These are phyloP conservation scores for Diplodia seriata DNA, from an alignment of 2,329 filamentous ascomycete species.

Conservation along the genomic window DNA sequence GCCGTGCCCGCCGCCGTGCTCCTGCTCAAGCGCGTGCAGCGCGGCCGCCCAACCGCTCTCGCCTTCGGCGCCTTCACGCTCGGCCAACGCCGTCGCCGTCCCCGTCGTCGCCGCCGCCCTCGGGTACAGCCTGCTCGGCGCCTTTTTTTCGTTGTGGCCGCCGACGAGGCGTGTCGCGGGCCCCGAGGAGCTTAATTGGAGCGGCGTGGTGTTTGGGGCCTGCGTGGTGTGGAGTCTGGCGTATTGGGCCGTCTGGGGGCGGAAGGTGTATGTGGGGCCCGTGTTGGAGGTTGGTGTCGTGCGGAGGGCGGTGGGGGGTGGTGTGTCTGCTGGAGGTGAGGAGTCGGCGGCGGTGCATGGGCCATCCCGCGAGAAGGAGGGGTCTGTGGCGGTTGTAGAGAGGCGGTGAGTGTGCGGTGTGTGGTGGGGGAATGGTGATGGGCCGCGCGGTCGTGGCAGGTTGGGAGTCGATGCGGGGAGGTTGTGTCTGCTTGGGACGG, in stretches of 20 bases:
- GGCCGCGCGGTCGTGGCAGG: no score
- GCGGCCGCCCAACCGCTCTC: neutral
- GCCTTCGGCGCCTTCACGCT: slow-evolving; percentile 35
- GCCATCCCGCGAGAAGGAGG: no score
- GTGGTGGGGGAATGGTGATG: no score
- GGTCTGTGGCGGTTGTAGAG: no score
- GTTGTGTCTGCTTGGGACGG: no score
- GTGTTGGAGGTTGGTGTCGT: slow-evolving; percentile 39
- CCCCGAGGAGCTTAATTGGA: slow-evolving; percentile 42
- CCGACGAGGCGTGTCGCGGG: slow-evolving; percentile 36
- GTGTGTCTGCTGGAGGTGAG: no score
- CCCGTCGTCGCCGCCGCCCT: slow-evolving; percentile 40
- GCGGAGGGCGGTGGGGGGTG: no score
- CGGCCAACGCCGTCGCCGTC: slow-evolving; percentile 34
- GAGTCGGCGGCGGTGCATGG: no score
- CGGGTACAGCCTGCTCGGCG: slow-evolving; percentile 38
- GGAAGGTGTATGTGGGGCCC: slow-evolving; percentile 40
- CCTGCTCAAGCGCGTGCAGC: slow-evolving; percentile 12
- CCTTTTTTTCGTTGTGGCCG: slow-evolving; percentile 41
- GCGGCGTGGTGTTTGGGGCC: slow-evolving; percentile 37
- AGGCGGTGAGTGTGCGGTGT: no score
- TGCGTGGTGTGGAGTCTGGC: slow-evolving; percentile 37
- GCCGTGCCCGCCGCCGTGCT: slow-evolving; percentile 34
- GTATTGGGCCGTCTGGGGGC: slow-evolving; percentile 40
- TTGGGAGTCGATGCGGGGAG: no score